These are phyloP conservation scores for Podospora fimiseda DNA, from an alignment of 495 filamentous ascomycete genomes.

Conservation along the genomic window DNA sequence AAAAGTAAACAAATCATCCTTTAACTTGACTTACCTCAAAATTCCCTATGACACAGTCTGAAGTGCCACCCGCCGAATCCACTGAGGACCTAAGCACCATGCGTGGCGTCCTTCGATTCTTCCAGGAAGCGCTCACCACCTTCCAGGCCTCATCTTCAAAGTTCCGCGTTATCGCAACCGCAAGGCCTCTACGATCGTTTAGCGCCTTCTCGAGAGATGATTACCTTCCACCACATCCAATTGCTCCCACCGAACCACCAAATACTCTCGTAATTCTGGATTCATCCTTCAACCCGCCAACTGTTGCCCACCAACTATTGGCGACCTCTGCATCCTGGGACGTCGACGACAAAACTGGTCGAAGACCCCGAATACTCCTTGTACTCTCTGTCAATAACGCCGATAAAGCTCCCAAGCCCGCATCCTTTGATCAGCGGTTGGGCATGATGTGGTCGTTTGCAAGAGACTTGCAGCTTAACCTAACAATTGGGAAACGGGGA, in stretches of 20 bases:
- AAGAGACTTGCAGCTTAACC: constrained; percentile 43
- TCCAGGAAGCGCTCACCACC: constrained; percentile 45
- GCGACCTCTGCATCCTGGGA: constrained; percentile 57
- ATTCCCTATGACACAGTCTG: too few relatives aligned
- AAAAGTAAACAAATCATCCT: too few relatives aligned
- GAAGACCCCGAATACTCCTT: constrained; percentile 54
- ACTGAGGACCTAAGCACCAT: neutral
- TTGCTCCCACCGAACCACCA: constrained; percentile 21
- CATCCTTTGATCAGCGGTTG: constrained; percentile 72
- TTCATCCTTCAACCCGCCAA: constrained; percentile 93
- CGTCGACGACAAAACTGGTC: constrained; percentile 17
- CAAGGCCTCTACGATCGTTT: constrained; percentile 13
- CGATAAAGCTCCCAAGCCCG: constrained; percentile 83
- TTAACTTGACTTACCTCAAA: too few relatives aligned
- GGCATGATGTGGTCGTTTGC: constrained; percentile 84
- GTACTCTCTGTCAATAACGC: constrained; percentile 88
- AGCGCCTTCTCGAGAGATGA: neutral
- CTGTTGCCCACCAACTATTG: constrained; percentile 72
- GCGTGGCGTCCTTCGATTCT: constrained; percentile 35
- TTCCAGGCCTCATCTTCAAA: constrained; percentile 51
- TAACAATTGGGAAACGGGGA: constrained; percentile 2
- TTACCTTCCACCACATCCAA: constrained; percentile 5
- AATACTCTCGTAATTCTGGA: constrained; percentile 71
- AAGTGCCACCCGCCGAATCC: too few relatives aligned
- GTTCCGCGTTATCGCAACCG: constrained; percentile 57